A percentile compares a stretch with the other conserved stretches of the same genome.
phyloP scores from a whole-genome alignment of 2,329 filamentous ascomycete species.

The Fusarium abutilonis region DNA sequence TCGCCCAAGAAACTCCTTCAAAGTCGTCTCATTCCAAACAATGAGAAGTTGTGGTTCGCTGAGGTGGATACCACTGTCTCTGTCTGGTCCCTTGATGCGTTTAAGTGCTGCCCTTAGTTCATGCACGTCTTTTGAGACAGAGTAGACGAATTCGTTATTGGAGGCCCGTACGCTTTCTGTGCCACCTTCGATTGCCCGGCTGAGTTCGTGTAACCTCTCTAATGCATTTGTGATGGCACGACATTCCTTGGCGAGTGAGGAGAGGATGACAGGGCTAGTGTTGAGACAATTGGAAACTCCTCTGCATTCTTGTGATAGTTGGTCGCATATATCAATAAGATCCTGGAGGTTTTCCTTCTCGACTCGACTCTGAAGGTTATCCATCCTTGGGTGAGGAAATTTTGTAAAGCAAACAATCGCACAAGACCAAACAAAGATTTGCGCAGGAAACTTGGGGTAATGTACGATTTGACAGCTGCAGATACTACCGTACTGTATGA shows the following conservation, averaged over 20 bases:
- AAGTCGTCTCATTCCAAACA: constrained; percentile 42
- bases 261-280: constrained; percentile 42
- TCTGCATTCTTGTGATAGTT: constrained; percentile 42
- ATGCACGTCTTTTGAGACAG: constrained; percentile 43
- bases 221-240: constrained; percentile 44
- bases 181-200: constrained; percentile 33
- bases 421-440: constrained; percentile 1
- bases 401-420: constrained; percentile 12
- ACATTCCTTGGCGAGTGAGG: constrained; percentile 42
- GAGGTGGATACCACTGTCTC: constrained; percentile 44
- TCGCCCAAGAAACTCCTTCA: constrained; percentile 38
- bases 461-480: constrained; percentile 34
- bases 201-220: constrained; percentile 42
- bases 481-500: constrained; percentile 8
- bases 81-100: constrained; percentile 42
- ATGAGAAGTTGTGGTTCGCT: constrained; percentile 44
- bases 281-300: constrained; percentile 44
- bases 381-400: constrained; percentile 34
- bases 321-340: constrained; percentile 42
- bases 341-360: constrained; percentile 42
- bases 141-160: constrained; percentile 43
- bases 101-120: constrained; percentile 41
- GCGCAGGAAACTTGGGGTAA: constrained; percentile 29
- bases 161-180: constrained; percentile 36
- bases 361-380: constrained; percentile 39